These are phyloP conservation scores for Neophaeococcomyces aloes DNA, from an alignment of 2,329 filamentous ascomycete genomes.

Conservation along the genomic window DNA sequence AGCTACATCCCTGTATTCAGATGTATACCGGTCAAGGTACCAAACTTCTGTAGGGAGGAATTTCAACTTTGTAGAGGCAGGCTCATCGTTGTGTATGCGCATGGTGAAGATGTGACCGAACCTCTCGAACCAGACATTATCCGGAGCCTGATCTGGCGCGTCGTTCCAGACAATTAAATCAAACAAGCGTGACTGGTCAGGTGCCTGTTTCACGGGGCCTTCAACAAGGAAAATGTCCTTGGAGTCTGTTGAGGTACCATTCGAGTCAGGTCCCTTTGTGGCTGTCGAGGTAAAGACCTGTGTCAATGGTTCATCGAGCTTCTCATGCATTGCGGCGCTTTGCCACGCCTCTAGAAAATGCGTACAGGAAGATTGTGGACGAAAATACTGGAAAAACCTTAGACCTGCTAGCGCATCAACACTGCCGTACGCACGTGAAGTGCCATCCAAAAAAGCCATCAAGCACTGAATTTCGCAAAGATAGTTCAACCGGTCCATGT, in stretches of 20 bases:
- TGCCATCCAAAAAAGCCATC: conserved; percentile 50
- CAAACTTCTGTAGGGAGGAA: conserved; percentile 43
- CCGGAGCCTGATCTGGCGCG: conserved; percentile 28
- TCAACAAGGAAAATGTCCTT: conserved; percentile 32
- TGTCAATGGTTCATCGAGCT: conserved; percentile 32
- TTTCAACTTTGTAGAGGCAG: conserved; percentile 24
- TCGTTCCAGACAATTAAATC: conserved; percentile 42
- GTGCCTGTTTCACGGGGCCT: conserved; percentile 28
- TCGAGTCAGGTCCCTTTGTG: conserved; percentile 25
- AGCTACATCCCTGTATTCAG: conserved; percentile 39
- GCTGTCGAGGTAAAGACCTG: conserved; percentile 39
- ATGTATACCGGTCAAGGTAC: conserved; percentile 51
- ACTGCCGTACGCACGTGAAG: conserved; percentile 49
- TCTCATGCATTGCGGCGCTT: conserved; percentile 33
- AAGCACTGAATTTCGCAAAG: conserved; percentile 50
- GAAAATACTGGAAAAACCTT: conserved; percentile 27
- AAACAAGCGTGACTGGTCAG: conserved; percentile 39
- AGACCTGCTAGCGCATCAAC: conserved; percentile 40
- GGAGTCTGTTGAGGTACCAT: conserved; percentile 21
- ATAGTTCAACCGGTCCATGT: conserved; percentile 35
- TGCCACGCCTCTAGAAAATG: conserved; percentile 44
- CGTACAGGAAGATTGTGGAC: conserved; percentile 23
- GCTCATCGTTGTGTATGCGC: conserved; percentile 28
- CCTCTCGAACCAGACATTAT: conserved; percentile 38
- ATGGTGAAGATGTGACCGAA: conserved; percentile 48